A percentile compares a stretch with the other conserved stretches of the same genome.
Conservation (phyloP, 2,329 filamentous ascomycete species). For the Zalaria sp. region DNA sequence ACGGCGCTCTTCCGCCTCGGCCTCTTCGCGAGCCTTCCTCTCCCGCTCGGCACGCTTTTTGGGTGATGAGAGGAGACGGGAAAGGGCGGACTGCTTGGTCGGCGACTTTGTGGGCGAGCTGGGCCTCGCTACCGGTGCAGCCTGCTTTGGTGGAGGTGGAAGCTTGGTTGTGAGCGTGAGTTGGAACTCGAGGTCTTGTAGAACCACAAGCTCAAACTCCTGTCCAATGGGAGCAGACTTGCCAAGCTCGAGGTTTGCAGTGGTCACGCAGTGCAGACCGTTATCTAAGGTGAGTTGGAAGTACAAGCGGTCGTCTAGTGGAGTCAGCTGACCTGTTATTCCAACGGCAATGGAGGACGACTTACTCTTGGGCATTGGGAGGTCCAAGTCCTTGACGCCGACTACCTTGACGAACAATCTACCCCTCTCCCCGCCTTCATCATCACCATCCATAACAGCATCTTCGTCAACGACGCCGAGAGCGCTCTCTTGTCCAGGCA, state of each 20-base stretch:
- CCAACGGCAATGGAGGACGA: constrained; percentile 3
- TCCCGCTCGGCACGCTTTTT: constrained; percentile 96
- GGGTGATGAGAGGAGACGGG: constrained; percentile 81
- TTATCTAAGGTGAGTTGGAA: constrained; percentile 98
- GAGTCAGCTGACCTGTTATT: constrained; percentile 14
- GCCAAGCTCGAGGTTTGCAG: constrained; percentile 83
- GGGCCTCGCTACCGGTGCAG: constrained; percentile 21
- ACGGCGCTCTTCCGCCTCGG: constrained; percentile 42
- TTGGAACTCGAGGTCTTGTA: constrained; percentile 97
- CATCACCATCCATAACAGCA: constrained; percentile 40
- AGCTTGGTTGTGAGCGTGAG: constrained; percentile 92
- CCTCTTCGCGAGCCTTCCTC: constrained; percentile 67
- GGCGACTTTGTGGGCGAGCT: constrained; percentile 47
- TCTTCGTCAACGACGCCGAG: constrained; percentile 57
- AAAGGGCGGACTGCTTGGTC: constrained; percentile 74
- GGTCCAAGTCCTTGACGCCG: constrained; percentile 86
- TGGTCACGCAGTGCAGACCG: constrained; percentile 93
- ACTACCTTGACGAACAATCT: constrained; percentile 97
- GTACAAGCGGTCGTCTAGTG: constrained; percentile 69
- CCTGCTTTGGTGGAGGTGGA: constrained; percentile 50
- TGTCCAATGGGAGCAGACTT: constrained; percentile 90
- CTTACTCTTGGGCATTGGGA: constrained; percentile 82
- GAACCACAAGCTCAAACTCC: constrained; percentile 93
- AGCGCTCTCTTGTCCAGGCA: constrained; percentile 71
- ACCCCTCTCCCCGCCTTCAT: constrained; percentile 73